A percentile compares a stretch with the other conserved stretches of the same genome.
Conservation (phyloP, 2,329 filamentous ascomycete genomes). For the Trichoderma oligosporum region DNA sequence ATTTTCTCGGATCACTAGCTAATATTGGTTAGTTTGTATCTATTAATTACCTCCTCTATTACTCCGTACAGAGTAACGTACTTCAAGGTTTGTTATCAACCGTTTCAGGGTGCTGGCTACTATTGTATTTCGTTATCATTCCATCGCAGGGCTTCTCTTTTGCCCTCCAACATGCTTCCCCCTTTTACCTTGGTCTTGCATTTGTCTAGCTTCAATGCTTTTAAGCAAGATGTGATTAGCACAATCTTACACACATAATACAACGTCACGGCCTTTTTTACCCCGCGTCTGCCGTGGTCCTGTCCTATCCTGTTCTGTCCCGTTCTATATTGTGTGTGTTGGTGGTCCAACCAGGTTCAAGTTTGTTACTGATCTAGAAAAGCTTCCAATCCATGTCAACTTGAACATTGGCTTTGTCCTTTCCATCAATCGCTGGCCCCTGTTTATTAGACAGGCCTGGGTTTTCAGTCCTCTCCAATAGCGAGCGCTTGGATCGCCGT, state of each 20-base stretch:
- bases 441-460: not conserved
- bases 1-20: no score
- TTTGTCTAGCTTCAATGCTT: no score
- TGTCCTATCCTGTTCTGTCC: not conserved
- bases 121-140: not conserved
- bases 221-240: not conserved
- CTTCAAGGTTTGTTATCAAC: no score
- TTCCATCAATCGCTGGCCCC: slow-evolving; percentile 5
- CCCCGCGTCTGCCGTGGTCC: slow-evolving; percentile 11
- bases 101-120: no score
- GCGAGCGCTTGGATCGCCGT: no score
- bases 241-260: not conserved
- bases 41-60: no score
- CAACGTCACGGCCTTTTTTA: slow-evolving; percentile 5
- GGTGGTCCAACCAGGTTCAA: not conserved
- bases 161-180: no score
- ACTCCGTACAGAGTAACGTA: no score
- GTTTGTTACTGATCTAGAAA: slow-evolving; percentile 7
- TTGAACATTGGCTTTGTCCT: not conserved
- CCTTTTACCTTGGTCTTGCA: not conserved
- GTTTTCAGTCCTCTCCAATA: no score
- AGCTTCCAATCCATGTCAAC: slow-evolving; percentile 8
- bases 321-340: not conserved
- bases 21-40: no score
- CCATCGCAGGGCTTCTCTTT: no score